Evolutionary conservation across 164 flowering plant species (phyloP).

Genomic region (Nymphaea thermarum): DNA sequence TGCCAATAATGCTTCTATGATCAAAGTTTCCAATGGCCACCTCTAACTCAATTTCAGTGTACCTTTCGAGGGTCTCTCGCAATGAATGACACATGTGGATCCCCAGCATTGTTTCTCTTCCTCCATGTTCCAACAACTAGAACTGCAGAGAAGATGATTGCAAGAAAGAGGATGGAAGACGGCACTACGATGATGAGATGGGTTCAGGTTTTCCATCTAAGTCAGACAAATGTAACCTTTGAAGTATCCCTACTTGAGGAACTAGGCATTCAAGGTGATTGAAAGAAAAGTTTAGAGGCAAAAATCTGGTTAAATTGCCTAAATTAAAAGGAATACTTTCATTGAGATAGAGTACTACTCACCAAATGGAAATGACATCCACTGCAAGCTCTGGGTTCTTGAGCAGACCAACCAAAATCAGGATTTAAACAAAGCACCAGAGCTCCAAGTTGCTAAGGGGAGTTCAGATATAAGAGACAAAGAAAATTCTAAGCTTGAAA

Average conservation of each 20-base stretch:
- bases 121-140: conserved; percentile 7
- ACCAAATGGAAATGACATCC: conserved; percentile 8
- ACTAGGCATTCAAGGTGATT: conserved; percentile 61
- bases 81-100: conserved; percentile 4
- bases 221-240: conserved; percentile 19
- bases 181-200: conserved; percentile 20
- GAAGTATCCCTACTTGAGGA: conserved; percentile 44
- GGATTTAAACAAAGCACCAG: conserved; percentile 2
- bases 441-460: conserved; percentile 3
- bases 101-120: conserved; percentile 10
- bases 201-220: conserved; percentile 42
- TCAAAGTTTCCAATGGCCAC: conserved; percentile 46
- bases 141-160: conserved; percentile 2
- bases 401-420: conserved; percentile 6
- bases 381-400: conserved; percentile 6
- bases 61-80: conserved; percentile 34
- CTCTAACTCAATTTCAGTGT: conserved; percentile 35
- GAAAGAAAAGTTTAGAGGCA: conserved; percentile 57
- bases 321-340: conserved; percentile 52
- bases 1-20: conserved; percentile 38
- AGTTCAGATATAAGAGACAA: too few species aligned
- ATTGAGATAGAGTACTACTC: not conserved
- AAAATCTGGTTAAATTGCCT: conserved; percentile 31
- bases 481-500: too few species aligned
- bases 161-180: conserved; percentile 21